A percentile compares a stretch with the other conserved stretches of the same genome.
Conservation (phyloP, 163 green algal species). For the Chloromonas sp. region DNA sequence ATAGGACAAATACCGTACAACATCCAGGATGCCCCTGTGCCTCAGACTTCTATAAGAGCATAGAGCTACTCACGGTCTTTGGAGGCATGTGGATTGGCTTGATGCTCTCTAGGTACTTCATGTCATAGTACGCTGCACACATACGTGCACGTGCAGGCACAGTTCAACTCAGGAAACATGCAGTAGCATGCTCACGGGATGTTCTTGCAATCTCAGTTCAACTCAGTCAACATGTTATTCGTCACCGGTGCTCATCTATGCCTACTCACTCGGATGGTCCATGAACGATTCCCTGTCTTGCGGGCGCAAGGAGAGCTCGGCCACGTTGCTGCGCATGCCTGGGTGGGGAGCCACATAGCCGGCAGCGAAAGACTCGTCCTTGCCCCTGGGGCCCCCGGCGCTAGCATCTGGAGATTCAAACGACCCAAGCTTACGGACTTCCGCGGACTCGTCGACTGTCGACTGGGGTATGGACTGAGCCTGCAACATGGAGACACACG, state of each 20-base stretch:
- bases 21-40: neutral
- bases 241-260: neutral
- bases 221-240: neutral
- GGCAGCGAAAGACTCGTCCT: constrained; percentile 9
- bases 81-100: constrained; percentile 36
- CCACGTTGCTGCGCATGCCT: neutral
- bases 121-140: constrained; percentile 30
- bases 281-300: constrained; percentile 16
- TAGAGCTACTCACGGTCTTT: constrained; percentile 28
- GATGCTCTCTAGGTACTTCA: constrained; percentile 48
- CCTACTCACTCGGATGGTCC: constrained; percentile 9
- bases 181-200: too few relatives aligned
- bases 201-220: too few relatives aligned
- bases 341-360: constrained; percentile 18
- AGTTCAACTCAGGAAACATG: too few relatives aligned
- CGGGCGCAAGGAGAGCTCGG: neutral
- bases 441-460: too few relatives aligned
- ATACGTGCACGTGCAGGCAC: too few relatives aligned
- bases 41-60: neutral
- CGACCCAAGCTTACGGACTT: too few relatives aligned
- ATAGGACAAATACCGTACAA: neutral
- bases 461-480: too few relatives aligned
- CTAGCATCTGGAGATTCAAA: too few relatives aligned
- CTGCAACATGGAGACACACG: too few relatives aligned
- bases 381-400: too few relatives aligned